These are phyloP conservation scores for Psidium guajava DNA, from an alignment of 345 rosid species.

Conservation along the genomic window DNA sequence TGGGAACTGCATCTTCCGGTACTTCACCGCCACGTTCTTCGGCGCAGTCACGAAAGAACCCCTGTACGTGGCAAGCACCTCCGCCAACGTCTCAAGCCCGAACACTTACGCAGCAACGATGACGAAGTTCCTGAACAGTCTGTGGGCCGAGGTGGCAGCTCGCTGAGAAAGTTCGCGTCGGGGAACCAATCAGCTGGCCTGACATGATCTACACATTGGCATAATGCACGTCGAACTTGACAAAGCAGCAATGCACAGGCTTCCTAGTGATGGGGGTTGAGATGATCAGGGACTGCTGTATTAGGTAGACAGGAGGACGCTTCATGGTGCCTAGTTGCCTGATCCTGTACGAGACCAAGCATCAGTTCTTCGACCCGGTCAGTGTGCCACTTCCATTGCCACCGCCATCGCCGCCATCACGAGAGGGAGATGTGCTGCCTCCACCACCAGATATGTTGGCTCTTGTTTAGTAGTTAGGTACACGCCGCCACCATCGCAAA, in stretches of 20 bases:
- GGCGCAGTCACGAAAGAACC: fast-evolving
- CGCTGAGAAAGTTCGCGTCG: slow-evolving; percentile 25
- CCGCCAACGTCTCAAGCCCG: neutral
- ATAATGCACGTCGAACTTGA: slow-evolving; percentile 39
- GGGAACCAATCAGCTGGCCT: slow-evolving; percentile 6
- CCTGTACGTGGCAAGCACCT: fast-evolving
- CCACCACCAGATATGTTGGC: neutral
- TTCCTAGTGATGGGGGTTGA: neutral
- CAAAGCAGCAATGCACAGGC: neutral
- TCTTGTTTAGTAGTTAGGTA: neutral
- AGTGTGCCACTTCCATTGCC: neutral
- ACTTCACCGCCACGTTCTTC: neutral
- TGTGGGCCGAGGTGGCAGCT: neutral
- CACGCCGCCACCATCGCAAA: too few species aligned
- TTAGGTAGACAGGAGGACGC: neutral
- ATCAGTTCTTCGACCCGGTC: neutral
- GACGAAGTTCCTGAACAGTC: neutral
- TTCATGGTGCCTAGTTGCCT: neutral
- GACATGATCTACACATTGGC: slow-evolving; percentile 12
- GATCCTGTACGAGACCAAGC: neutral
- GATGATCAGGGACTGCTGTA: neutral
- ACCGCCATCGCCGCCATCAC: neutral
- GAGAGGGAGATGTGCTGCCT: fast-evolving
- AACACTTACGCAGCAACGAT: neutral
- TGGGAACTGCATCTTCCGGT: neutral